Evolutionary conservation across 2,329 filamentous ascomycete genomes (phyloP).

Genomic region (Fusarium pininemorale): DNA sequence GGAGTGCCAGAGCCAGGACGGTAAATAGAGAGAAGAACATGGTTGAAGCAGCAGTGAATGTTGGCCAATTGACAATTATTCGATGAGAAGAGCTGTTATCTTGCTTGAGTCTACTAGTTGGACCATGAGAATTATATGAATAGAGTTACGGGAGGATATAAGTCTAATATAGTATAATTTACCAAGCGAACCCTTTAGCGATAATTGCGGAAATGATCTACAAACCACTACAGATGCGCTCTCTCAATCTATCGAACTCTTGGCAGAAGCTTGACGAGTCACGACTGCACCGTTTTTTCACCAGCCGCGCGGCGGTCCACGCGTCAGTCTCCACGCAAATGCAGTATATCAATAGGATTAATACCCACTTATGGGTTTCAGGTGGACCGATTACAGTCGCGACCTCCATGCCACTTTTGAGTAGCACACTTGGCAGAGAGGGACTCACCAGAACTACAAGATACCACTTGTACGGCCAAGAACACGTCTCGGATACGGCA

Average conservation of each 20-base stretch:
- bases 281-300: accelerated
- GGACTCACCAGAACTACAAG: neutral
- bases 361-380: neutral
- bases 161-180: neutral
- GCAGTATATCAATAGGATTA: neutral
- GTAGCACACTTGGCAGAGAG: neutral
- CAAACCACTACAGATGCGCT: neutral
- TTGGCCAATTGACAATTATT: neutral
- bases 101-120: neutral
- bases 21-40: neutral
- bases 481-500: neutral
- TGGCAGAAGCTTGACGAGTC: neutral
- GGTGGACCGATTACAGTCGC: neutral
- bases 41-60: neutral
- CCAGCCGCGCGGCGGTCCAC: neutral
- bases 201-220: neutral
- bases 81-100: neutral
- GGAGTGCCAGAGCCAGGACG: neutral
- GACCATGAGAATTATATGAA: neutral
- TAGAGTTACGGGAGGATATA: neutral
- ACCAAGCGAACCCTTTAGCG: accelerated
- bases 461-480: neutral
- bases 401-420: neutral
- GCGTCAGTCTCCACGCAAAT: neutral
- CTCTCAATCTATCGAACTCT: neutral